A percentile compares a stretch with the other conserved stretches of the same genome.
These are phyloP conservation scores for Botrytis sinoallii DNA, from an alignment of 2,329 filamentous ascomycete species.

Conservation along the genomic window DNA sequence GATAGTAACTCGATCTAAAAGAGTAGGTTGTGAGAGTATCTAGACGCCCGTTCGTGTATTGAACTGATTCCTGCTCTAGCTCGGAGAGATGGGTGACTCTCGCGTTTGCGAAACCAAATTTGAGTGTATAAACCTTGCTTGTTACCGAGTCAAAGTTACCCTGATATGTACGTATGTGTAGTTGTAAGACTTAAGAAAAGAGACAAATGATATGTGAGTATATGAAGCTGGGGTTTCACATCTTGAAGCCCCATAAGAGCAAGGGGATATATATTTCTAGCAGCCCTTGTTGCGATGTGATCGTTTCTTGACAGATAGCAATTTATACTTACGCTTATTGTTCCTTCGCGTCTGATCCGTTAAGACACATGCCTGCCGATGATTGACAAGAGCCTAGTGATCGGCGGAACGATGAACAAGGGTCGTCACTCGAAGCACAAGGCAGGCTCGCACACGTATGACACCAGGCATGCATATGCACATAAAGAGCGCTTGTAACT, in stretches of 20 bases:
- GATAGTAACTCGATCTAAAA: background rate
- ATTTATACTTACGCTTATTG: background rate
- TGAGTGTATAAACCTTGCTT: background rate
- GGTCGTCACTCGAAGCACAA: too few relatives aligned
- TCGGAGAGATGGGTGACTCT: background rate
- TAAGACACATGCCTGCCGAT: background rate
- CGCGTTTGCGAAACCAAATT: background rate
- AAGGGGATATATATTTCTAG: background rate
- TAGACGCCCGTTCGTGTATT: background rate
- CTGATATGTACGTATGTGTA: background rate
- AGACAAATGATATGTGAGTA: background rate
- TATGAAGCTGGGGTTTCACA: background rate
- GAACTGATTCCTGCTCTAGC: background rate
- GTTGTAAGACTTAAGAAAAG: background rate
- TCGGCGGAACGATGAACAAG: background rate
- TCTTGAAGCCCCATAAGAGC: background rate
- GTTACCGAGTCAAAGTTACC: background rate
- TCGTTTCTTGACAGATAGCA: background rate
- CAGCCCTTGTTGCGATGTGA: background rate
- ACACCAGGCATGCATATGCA: background rate
- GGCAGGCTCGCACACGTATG: background rate
- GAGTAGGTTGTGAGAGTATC: background rate
- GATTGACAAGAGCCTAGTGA: background rate
- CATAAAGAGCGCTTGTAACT: background rate
- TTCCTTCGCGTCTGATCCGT: background rate